Percentiles rank a stretch among this genome's conserved stretches.
Conservation (phyloP, 345 rosid species). For the Eucalyptus urophylla region DNA sequence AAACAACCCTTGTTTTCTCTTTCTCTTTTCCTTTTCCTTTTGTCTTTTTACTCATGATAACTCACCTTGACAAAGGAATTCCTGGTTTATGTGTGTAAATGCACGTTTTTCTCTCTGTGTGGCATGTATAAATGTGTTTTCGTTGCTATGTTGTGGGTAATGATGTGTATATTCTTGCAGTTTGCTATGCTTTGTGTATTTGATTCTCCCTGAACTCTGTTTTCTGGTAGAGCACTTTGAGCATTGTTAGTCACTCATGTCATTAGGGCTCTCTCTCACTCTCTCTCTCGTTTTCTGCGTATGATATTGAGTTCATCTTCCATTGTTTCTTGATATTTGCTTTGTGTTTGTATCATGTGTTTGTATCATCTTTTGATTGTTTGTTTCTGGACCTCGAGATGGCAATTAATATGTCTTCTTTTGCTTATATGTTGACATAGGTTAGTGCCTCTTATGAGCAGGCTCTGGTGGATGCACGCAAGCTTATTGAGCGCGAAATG, state of each 20-base stretch:
- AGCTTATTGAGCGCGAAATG: conserved; percentile 93
- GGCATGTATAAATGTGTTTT: background rate
- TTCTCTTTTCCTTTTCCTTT: background rate
- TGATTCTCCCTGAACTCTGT: background rate
- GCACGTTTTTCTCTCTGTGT: background rate
- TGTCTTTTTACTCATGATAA: background rate
- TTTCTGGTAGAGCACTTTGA: background rate
- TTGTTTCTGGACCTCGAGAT: background rate
- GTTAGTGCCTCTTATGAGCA: conserved; percentile 98
- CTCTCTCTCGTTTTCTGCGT: background rate
- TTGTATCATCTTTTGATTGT: background rate
- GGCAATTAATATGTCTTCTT: background rate
- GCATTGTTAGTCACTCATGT: background rate
- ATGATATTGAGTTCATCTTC: background rate
- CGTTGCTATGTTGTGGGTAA: background rate
- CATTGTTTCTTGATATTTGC: background rate
- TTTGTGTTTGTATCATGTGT: background rate
- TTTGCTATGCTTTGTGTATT: background rate
- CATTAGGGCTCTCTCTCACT: background rate
- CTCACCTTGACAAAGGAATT: background rate
- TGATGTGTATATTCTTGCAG: background rate
- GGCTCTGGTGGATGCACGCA: conserved; percentile 87
- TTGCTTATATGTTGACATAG: conserved; percentile 26
- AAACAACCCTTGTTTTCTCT: background rate
- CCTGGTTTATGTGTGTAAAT: background rate